Conservation (phyloP, 2,329 filamentous ascomycete species). For the Alternaria ventricosa region DNA sequence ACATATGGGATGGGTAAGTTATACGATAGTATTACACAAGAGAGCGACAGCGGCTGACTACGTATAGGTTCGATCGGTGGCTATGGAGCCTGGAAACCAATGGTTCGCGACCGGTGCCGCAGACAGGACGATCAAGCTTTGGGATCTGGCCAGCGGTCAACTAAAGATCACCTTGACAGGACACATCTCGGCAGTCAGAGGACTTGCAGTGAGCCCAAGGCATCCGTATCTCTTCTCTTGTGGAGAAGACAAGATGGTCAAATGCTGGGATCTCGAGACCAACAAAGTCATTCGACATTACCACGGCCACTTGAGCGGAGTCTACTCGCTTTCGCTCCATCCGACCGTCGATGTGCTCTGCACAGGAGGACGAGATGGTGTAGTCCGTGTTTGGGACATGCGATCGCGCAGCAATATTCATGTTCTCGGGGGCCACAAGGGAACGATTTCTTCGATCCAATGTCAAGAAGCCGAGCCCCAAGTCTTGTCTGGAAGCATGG, state of each 20-base stretch:
- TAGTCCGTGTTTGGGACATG: slow-evolving; percentile 96
- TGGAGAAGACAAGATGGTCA: slow-evolving; percentile 99
- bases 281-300: slow-evolving; percentile 90
- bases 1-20: slow-evolving; percentile 85
- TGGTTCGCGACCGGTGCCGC: slow-evolving; percentile 98
- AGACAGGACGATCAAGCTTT: slow-evolving; percentile 92
- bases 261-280: slow-evolving; percentile 99
- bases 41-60: not conserved
- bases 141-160: slow-evolving; percentile 85
- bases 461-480: slow-evolving; percentile 97
- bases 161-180: slow-evolving; percentile 40
- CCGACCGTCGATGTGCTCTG: slow-evolving; percentile 94
- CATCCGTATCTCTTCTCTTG: slow-evolving; percentile 98
- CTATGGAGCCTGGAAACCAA: slow-evolving; percentile 94
- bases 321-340: slow-evolving; percentile 92
- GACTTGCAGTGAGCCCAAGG: slow-evolving; percentile 87
- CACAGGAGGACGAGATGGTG: slow-evolving; percentile 92
- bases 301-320: slow-evolving; percentile 93
- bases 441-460: slow-evolving; percentile 85
- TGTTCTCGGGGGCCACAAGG: slow-evolving; percentile 88
- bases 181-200: slow-evolving; percentile 51
- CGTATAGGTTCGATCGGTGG: slow-evolving; percentile 74
- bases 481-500: slow-evolving; percentile 90
- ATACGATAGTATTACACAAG: not conserved
- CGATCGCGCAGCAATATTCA: slow-evolving; percentile 94